phyloP scores from a whole-genome alignment of 2,329 filamentous ascomycete species.

The Malbranchea zuffiana region DNA sequence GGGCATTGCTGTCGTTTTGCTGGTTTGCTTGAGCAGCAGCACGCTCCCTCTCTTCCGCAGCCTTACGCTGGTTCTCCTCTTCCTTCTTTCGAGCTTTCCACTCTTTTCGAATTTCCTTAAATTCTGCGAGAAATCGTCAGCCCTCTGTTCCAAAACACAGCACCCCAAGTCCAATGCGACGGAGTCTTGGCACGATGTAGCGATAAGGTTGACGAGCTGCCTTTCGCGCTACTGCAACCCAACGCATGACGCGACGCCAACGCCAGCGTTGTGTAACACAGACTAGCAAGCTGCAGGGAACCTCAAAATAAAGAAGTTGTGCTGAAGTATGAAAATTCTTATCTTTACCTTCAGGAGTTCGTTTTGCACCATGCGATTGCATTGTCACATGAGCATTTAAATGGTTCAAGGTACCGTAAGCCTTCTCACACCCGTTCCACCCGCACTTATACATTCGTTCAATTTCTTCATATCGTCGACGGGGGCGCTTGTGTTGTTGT shows the following conservation, averaged over 20 bases:
- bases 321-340: conserved; percentile 10
- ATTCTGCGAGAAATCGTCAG: conserved; percentile 51
- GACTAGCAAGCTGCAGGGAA: conserved; percentile 30
- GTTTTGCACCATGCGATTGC: conserved; percentile 91
- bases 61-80: conserved; percentile 80
- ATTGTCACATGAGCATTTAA: conserved; percentile 97
- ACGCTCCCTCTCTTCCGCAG: conserved; percentile 72
- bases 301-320: conserved; percentile 11
- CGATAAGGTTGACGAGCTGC: conserved; percentile 39
- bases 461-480: conserved; percentile 92
- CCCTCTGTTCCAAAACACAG: neutral
- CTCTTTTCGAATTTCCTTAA: conserved; percentile 97
- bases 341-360: conserved; percentile 86
- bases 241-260: conserved; percentile 29
- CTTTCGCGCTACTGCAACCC: conserved; percentile 43
- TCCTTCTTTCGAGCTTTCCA: conserved; percentile 99
- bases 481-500: conserved; percentile 91
- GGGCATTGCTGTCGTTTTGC: conserved; percentile 39
- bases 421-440: conserved; percentile 97
- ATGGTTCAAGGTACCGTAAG: conserved; percentile 94
- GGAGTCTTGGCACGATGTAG: conserved; percentile 18
- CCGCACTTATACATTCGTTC: conserved; percentile 99
- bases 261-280: conserved; percentile 40
- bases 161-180: conserved; percentile 13
- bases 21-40: conserved; percentile 46